These are phyloP conservation scores for Monsonia emarginata DNA, from an alignment of 441 rosid species.

Conservation along the genomic window DNA sequence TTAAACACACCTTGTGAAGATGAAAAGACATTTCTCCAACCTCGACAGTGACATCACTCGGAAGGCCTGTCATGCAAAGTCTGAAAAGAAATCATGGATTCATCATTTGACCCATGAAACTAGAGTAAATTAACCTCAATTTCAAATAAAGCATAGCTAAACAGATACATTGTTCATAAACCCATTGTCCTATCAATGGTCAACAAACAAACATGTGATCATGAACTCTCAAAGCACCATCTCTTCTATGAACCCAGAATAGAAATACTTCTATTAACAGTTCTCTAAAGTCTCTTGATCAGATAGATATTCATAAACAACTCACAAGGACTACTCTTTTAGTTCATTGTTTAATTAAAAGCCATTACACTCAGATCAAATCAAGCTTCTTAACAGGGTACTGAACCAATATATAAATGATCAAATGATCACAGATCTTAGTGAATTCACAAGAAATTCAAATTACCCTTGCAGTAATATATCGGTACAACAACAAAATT, in stretches of 20 bases:
- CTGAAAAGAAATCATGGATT: constrained; percentile 28
- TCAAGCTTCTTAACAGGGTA: too few species aligned
- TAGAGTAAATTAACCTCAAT: neutral
- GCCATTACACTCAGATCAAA: neutral
- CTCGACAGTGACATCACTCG: constrained; percentile 62
- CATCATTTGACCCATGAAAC: neutral
- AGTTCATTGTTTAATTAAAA: neutral
- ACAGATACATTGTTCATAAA: neutral
- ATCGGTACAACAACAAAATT: too few species aligned
- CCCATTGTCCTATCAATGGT: neutral
- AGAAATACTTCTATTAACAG: too few species aligned
- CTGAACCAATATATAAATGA: too few species aligned
- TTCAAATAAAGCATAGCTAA: neutral
- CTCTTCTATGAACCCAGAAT: too few species aligned
- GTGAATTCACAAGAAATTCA: too few species aligned
- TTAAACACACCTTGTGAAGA: constrained; percentile 55
- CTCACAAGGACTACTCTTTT: neutral
- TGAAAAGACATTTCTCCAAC: constrained; percentile 68
- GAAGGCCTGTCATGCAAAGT: constrained; percentile 71
- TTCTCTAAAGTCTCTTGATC: too few species aligned
- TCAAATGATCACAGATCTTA: too few species aligned
- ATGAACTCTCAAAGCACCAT: too few species aligned
- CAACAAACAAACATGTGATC: neutral
- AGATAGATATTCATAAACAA: too few species aligned
- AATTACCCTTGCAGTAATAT: too few species aligned